phyloP scores from a whole-genome alignment of 768 basidiomycete genomes.

The Gloeopeniophorella convolvens region DNA sequence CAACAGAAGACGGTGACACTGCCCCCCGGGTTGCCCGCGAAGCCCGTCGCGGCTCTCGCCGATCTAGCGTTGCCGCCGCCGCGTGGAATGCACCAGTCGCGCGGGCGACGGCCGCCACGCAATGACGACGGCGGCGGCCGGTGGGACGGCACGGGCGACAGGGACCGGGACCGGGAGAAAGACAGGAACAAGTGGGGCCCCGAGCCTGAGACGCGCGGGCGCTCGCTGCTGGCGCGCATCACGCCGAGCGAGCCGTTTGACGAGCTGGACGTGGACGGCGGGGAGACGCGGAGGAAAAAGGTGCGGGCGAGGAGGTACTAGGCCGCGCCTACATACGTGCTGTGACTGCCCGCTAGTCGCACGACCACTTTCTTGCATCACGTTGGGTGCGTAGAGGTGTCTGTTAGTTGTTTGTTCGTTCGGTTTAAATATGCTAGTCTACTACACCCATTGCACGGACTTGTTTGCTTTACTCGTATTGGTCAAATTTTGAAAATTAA shows the following conservation, averaged over 20 bases:
- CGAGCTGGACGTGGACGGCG: neutral
- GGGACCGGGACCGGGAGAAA: constrained; percentile 2
- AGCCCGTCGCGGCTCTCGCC: constrained; percentile 15
- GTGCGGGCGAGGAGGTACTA: constrained; percentile 11
- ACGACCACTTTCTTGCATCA: no score
- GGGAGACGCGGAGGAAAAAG: constrained; percentile 8
- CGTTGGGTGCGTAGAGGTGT: no score
- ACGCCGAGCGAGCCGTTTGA: constrained; percentile 3
- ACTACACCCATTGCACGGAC: no score
- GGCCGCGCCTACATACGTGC: no score
- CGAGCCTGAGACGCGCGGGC: constrained; percentile 2
- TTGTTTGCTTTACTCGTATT: no score
- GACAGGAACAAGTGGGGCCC: constrained; percentile 8
- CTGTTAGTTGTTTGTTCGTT: no score
- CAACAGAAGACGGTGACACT: constrained; percentile 2
- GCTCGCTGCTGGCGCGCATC: constrained; percentile 16
- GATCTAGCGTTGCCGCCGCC: constrained; percentile 1
- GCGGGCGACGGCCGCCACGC: constrained; percentile 7
- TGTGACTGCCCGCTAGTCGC: no score
- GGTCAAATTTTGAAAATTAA: no score
- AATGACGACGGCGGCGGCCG: neutral
- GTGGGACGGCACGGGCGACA: no score
- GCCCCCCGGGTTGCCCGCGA: constrained; percentile 13
- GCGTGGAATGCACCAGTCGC: constrained; percentile 5
- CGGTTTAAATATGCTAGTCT: no score